Evolutionary conservation across 805 yeast species (phyloP).

Genomic region (Starmerella tilneyi): DNA sequence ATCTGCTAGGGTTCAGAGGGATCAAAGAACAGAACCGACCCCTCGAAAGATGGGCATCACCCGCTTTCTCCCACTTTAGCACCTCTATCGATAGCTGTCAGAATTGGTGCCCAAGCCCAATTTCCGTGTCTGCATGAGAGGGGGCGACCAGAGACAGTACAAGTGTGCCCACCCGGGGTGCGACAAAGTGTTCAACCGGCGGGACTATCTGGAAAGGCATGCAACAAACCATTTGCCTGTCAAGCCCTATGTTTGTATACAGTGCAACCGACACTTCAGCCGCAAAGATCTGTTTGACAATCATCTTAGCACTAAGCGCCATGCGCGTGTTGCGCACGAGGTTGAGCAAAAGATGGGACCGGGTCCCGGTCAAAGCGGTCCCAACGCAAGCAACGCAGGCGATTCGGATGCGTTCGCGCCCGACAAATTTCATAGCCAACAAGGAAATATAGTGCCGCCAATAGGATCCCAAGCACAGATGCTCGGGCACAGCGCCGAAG

Average conservation of each 20-base stretch:
- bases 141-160: conserved; percentile 22
- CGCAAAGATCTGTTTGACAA: conserved; percentile 32
- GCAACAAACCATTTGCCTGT: conserved; percentile 32
- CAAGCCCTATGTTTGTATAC: conserved; percentile 31
- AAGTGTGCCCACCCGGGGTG: conserved; percentile 32
- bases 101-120: background rate
- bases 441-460: no score
- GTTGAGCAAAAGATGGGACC: conserved; percentile 6
- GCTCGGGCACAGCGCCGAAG: background rate
- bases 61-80: background rate
- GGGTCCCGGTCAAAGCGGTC: no score
- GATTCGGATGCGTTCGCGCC: background rate
- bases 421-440: background rate
- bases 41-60: conserved; percentile 7
- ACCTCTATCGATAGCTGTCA: no score
- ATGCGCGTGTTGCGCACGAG: conserved; percentile 26
- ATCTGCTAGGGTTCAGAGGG: conserved; percentile 3
- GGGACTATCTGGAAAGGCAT: conserved; percentile 33
- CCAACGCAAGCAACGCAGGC: no score
- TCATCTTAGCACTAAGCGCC: conserved; percentile 30
- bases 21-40: conserved; percentile 5
- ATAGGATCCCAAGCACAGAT: background rate
- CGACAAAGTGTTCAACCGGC: conserved; percentile 30
- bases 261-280: conserved; percentile 31
- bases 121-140: background rate